These are phyloP conservation scores for Canavalia ensiformis DNA, from an alignment of 306 rosid genomes.

Conservation along the genomic window DNA sequence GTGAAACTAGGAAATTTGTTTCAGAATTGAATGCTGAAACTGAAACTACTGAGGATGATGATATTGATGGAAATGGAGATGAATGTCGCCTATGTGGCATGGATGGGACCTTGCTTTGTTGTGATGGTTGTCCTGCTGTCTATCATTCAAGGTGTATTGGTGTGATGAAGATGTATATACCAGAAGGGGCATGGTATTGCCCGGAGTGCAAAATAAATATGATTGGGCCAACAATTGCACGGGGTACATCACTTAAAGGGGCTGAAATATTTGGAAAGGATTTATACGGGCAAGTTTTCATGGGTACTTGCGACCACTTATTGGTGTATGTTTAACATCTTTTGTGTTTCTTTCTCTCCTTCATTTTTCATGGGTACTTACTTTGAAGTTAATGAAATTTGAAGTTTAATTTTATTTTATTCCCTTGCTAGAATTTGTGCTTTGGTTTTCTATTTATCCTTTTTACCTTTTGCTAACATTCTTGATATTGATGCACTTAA, in stretches of 20 bases:
- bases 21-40: conserved; percentile 48
- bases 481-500: conserved; percentile 10
- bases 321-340: conserved; percentile 84
- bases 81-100: conserved; percentile 94
- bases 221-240: conserved; percentile 66
- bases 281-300: conserved; percentile 71
- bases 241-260: conserved; percentile 78
- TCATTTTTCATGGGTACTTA: conserved; percentile 19
- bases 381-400: conserved; percentile 24
- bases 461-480: conserved; percentile 5
- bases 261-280: conserved; percentile 84
- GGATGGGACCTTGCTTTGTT: conserved; percentile 96
- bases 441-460: conserved; percentile 22
- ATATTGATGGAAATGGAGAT: conserved; percentile 75
- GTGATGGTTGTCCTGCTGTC: conserved; percentile 97
- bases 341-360: conserved; percentile 35
- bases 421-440: conserved; percentile 19
- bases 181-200: conserved; percentile 92
- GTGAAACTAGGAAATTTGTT: conserved; percentile 59
- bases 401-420: conserved; percentile 19
- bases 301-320: conserved; percentile 89
- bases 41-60: conserved; percentile 53
- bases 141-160: conserved; percentile 97
- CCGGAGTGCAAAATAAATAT: conserved; percentile 84
- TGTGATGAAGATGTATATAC: conserved; percentile 83